A percentile compares a stretch with the other conserved stretches of the same genome.
These are phyloP conservation scores for Naumovozyma baii DNA, from an alignment of 805 yeast species.

Conservation along the genomic window DNA sequence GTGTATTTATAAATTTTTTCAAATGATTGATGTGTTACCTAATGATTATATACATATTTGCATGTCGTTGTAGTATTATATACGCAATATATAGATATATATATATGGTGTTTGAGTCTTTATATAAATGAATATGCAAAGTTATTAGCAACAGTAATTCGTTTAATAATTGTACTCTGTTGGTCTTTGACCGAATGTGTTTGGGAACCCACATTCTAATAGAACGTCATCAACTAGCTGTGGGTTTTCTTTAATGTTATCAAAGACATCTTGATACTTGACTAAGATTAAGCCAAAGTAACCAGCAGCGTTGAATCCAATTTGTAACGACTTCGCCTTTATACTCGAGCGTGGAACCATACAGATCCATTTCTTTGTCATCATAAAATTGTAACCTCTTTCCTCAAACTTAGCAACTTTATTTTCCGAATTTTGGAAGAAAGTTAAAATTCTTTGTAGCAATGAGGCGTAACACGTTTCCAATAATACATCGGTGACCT, in stretches of 20 bases:
- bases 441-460: conserved; percentile 58
- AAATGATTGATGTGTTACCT: not conserved
- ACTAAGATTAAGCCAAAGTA: conserved; percentile 69
- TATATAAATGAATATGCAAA: too few species aligned
- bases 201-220: conserved; percentile 53
- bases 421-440: conserved; percentile 39
- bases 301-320: conserved; percentile 73
- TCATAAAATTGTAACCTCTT: conserved; percentile 66
- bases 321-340: conserved; percentile 36
- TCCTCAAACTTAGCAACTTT: conserved; percentile 9
- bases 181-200: conserved; percentile 45
- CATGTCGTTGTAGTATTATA: too few species aligned
- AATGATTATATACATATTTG: too few species aligned
- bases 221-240: conserved; percentile 38
- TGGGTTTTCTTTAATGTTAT: conserved; percentile 39
- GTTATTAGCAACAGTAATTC: not conserved
- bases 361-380: conserved; percentile 77
- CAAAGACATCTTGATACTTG: conserved; percentile 47
- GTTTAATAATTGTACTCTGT: conserved; percentile 53
- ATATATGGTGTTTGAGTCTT: too few species aligned
- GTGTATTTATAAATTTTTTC: conserved; percentile 12
- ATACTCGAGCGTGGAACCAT: conserved; percentile 68
- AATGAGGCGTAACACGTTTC: conserved; percentile 61
- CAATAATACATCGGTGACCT: conserved; percentile 45
- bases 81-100: too few species aligned